These are phyloP conservation scores for Ceratobasidium sp. DNA, from an alignment of 1,284 basidiomycete species.

Conservation along the genomic window DNA sequence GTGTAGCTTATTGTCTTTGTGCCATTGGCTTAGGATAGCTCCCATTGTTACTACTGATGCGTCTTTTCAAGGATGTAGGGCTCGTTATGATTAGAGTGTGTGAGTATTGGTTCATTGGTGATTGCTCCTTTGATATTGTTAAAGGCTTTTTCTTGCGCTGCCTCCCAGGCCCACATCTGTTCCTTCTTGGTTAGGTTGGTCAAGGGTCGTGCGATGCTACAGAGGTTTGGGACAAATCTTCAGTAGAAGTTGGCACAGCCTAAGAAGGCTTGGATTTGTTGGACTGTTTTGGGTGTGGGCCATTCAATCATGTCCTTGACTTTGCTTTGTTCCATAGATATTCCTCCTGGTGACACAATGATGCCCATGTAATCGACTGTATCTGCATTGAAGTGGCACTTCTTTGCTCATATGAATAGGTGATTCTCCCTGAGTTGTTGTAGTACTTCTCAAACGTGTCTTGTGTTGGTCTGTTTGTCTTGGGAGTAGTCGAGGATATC, in stretches of 20 bases:
- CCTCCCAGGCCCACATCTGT: slow-evolving; percentile 47
- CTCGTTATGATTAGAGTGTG: not conserved
- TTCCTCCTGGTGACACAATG: slow-evolving; percentile 55
- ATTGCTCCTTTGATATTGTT: not conserved
- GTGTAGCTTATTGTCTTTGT: slow-evolving; percentile 3
- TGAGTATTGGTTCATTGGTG: not conserved
- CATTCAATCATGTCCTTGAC: slow-evolving; percentile 59
- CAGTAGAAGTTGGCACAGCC: slow-evolving; percentile 57
- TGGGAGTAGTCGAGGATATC: no score
- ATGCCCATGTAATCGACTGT: slow-evolving; percentile 56
- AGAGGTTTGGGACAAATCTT: slow-evolving; percentile 54
- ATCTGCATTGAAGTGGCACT: no score
- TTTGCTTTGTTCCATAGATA: slow-evolving; percentile 62
- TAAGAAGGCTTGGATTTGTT: slow-evolving; percentile 56
- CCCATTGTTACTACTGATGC: slow-evolving; percentile 24
- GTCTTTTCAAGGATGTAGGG: slow-evolving; percentile 42
- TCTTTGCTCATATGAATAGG: no score
- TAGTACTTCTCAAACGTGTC: no score
- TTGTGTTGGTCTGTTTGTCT: no score
- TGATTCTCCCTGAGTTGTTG: no score
- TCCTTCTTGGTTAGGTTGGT: slow-evolving; percentile 51
- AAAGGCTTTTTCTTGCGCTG: slow-evolving; percentile 45
- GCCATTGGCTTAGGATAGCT: not conserved
- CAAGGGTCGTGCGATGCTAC: slow-evolving; percentile 52
- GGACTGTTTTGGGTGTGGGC: slow-evolving; percentile 57